Base-by-base conservation (phyloP, 164 flowering plant species). In the Amborella trichopoda region DNA sequence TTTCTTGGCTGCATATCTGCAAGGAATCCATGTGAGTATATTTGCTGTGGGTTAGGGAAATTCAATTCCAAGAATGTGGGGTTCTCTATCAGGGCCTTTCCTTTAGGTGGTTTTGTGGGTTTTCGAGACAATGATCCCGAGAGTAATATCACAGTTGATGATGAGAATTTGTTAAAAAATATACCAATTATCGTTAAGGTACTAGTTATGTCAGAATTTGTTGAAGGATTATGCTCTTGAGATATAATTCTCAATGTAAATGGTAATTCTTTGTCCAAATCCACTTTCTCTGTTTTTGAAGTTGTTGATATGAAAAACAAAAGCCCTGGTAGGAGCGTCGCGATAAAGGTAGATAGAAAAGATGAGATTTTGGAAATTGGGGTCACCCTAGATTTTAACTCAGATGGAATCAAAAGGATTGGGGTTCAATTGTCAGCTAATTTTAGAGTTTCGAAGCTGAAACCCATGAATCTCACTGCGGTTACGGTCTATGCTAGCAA, bases 101-200 rank as follows among this genome's bases (percentile, higher is more conserved):
- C 99, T n/a, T 68, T 93, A 19, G 96, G 96, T 53, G 99, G 99
- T 24, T 93, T 84, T 68, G 95, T 84, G 50, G 99, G 84, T 3
- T 93, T 87, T 67, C 99, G 96, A 47, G 96, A 93, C 71, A 87
- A 93, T 65, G 99, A 93, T 66, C 94, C 99, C 0, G 86, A 93
- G 11, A 87, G 91, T 53, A 84, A 79, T 39, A 87, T 93, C 46
- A 94, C 96, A 0, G 78, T 64, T 0, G 94, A 93, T 67, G 96
- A 93, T 62, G 69, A 34, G 34, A 80, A 93, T 68, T 68, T 93
- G 65, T 76, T 87, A 8, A 93, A 82, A 56, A 87, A 93, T 43
- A 75, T 95, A 54, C 96, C 96, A 2, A 74, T 87, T 2, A 55
- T 84, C 18, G 94, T 84, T 66, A 75, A 95, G 40, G 68, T 78